These are phyloP conservation scores for Starmerella tilneyi DNA, from an alignment of 805 yeast species.

Conservation along the genomic window DNA sequence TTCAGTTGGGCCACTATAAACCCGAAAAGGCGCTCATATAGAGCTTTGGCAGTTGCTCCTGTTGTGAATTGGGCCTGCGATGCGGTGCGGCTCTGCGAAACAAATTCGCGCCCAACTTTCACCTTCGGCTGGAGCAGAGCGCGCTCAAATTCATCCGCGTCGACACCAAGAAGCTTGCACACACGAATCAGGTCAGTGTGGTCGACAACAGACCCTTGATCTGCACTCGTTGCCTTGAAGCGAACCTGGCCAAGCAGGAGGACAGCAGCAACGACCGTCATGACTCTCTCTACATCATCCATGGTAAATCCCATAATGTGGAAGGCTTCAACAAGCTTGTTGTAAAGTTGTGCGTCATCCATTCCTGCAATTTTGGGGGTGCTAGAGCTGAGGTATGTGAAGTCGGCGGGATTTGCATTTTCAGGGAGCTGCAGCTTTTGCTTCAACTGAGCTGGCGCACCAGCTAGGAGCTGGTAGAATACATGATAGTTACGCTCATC, in stretches of 20 bases:
- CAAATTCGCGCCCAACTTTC: slow-evolving; percentile 81
- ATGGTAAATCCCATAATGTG: slow-evolving; percentile 58
- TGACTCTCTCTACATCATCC: slow-evolving; percentile 47
- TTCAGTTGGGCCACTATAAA: slow-evolving; percentile 69
- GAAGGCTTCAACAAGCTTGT: slow-evolving; percentile 54
- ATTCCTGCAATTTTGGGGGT: slow-evolving; percentile 55
- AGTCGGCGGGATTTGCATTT: slow-evolving; percentile 39
- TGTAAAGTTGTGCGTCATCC: slow-evolving; percentile 63
- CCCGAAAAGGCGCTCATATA: slow-evolving; percentile 77
- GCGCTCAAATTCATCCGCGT: slow-evolving; percentile 43
- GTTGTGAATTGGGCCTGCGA: slow-evolving; percentile 68
- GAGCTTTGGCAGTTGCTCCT: slow-evolving; percentile 77
- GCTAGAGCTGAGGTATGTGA: slow-evolving; percentile 50
- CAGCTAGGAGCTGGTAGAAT: slow-evolving; percentile 75
- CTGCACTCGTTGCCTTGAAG: slow-evolving; percentile 52
- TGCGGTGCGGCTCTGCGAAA: slow-evolving; percentile 68
- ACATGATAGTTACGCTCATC: slow-evolving; percentile 87
- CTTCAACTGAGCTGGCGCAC: slow-evolving; percentile 41
- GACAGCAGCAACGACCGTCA: slow-evolving; percentile 60
- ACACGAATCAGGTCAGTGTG: slow-evolving; percentile 43
- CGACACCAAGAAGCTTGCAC: slow-evolving; percentile 56
- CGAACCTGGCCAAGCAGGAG: slow-evolving; percentile 79
- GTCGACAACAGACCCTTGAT: slow-evolving; percentile 62
- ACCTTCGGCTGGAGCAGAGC: slow-evolving; percentile 69
- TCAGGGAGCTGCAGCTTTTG: slow-evolving; percentile 32